Conservation (phyloP, 139 green algal species). For the Volvox reticuliferus region DNA sequence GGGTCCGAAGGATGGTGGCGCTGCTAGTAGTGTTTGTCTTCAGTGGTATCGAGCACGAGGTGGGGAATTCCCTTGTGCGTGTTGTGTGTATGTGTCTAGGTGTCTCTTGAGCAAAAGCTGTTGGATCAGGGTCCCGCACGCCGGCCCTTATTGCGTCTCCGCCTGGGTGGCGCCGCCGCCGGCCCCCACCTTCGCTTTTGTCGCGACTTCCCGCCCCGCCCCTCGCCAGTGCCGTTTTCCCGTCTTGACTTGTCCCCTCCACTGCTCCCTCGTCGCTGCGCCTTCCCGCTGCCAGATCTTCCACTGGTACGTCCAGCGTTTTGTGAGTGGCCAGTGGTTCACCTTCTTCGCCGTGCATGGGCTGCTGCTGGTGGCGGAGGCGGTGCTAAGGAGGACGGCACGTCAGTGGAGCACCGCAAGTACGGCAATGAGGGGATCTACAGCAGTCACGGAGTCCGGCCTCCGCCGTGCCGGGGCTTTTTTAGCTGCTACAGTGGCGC, state of each 20-base stretch:
- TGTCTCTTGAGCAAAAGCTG: not conserved
- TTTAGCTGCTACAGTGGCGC: not conserved
- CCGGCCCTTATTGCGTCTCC: too few species aligned
- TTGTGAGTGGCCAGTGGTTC: not conserved
- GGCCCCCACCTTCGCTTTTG: too few species aligned
- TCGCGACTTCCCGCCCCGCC: too few species aligned
- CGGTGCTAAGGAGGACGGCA: not conserved
- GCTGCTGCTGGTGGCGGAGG: conserved; percentile 22
- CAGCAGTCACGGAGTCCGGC: not conserved
- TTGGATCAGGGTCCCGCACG: not conserved
- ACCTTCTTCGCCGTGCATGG: conserved; percentile 42
- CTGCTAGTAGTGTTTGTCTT: conserved; percentile 33
- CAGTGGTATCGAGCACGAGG: conserved; percentile 44
- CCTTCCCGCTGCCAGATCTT: conserved; percentile 20
- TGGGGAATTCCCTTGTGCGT: not conserved
- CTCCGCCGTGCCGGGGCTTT: too few species aligned
- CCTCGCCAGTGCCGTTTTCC: too few species aligned
- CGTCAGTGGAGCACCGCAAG: not conserved
- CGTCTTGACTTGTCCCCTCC: too few species aligned
- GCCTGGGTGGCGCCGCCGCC: too few species aligned
- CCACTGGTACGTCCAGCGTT: conserved; percentile 32
- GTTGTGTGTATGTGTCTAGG: not conserved
- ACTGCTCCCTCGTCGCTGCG: too few species aligned
- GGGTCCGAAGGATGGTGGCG: not conserved
- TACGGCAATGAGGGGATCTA: not conserved